Percentiles rank a stretch among this genome's conserved stretches.
Conservation (phyloP, 2,329 filamentous ascomycete species). For the Arthroderma sp. region DNA sequence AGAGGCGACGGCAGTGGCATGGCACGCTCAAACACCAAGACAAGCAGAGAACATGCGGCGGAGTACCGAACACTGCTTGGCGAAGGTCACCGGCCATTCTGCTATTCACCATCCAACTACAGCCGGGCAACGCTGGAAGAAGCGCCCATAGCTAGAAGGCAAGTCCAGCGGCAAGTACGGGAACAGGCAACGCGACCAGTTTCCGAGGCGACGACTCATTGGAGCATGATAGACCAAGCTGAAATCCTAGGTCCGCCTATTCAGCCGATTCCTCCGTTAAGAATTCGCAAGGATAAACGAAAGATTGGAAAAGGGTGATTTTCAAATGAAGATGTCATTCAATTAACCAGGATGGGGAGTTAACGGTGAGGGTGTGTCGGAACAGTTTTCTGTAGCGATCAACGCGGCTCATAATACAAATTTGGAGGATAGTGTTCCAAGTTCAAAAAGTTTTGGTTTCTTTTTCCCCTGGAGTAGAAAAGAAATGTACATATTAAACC, state of each 20-base stretch:
- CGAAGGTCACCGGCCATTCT: not conserved
- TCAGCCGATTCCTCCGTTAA: not conserved
- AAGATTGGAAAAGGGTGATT: not conserved
- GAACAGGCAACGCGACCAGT: not conserved
- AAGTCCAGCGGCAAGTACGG: not conserved
- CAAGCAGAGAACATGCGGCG: conserved; percentile 5
- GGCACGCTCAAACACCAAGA: conserved; percentile 7
- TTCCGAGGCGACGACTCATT: not conserved
- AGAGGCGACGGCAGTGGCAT: not conserved
- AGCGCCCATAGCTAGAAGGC: not conserved
- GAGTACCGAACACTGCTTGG: conserved; percentile 6
- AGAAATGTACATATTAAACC: conserved; percentile 9
- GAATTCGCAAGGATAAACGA: conserved; percentile 6
- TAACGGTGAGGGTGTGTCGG: not conserved
- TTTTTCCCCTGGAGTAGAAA: not conserved
- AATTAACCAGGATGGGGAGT: not conserved
- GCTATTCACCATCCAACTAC: not conserved
- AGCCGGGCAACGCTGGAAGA: not conserved
- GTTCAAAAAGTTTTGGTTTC: too few species aligned
- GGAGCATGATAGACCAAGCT: not conserved
- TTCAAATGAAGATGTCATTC: not conserved
- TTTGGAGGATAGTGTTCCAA: not conserved
- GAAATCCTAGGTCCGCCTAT: not conserved
- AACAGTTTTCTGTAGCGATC: conserved; percentile 7
- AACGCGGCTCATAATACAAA: conserved; percentile 10